Evolutionary conservation across 129 eudicot genomes (phyloP).

Genomic region (Artemisia argyi): DNA sequence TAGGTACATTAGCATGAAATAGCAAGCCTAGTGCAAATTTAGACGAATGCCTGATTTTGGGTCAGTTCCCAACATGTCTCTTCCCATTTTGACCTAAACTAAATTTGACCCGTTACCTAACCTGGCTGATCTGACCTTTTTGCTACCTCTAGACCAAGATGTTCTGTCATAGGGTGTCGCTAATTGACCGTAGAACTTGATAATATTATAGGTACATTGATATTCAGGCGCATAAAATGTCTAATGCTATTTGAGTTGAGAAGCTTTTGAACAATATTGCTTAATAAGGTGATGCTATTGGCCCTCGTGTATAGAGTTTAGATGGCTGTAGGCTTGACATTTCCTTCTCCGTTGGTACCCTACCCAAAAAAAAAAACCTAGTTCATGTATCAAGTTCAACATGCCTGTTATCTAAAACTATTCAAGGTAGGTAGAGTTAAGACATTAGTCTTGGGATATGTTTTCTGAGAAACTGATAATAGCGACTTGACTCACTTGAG

Average conservation of each 20-base stretch:
- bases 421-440: not conserved
- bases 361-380: not conserved
- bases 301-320: not conserved
- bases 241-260: not conserved
- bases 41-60: no score
- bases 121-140: no score
- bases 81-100: no score
- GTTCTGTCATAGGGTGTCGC: not conserved
- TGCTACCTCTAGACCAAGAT: not conserved
- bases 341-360: not conserved
- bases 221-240: not conserved
- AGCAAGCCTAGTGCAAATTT: no score
- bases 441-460: not conserved
- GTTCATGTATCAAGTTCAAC: not conserved
- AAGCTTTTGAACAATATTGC: not conserved
- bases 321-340: slow-evolving; percentile 1
- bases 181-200: not conserved
- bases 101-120: no score
- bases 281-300: not conserved
- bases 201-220: not conserved
- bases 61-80: no score
- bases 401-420: not conserved
- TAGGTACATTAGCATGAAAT: no score
- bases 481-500: no score
- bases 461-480: no score